phyloP scores from a whole-genome alignment of 2,329 filamentous ascomycete genomes.

The Pseudogymnoascus pannorum region DNA sequence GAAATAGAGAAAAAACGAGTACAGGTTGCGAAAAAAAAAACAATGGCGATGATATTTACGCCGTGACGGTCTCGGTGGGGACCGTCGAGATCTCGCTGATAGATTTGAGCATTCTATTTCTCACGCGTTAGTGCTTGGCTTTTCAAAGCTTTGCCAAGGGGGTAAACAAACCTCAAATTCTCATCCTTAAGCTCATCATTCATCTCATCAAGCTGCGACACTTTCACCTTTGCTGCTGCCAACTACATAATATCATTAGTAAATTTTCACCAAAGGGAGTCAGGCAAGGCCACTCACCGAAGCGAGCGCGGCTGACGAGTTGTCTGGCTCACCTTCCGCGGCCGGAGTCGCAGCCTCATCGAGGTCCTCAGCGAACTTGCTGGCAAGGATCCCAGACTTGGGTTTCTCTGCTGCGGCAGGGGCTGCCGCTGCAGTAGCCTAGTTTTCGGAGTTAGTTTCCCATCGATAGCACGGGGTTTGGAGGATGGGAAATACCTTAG shows the following conservation, averaged over 20 bases:
- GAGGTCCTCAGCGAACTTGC: slow-evolving; percentile 41
- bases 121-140: not conserved
- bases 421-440: slow-evolving; percentile 9
- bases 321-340: slow-evolving; percentile 55
- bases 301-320: slow-evolving; percentile 58
- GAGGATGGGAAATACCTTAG: slow-evolving; percentile 37
- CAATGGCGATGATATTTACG: not conserved
- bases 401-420: slow-evolving; percentile 12
- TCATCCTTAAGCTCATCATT: slow-evolving; percentile 50
- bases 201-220: slow-evolving; percentile 38
- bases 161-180: slow-evolving; percentile 37
- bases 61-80: not conserved
- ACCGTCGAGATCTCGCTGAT: slow-evolving; percentile 24
- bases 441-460: slow-evolving; percentile 9
- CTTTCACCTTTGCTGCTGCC: slow-evolving; percentile 27
- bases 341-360: slow-evolving; percentile 31
- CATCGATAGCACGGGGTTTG: not conserved
- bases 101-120: slow-evolving; percentile 31
- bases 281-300: slow-evolving; percentile 45
- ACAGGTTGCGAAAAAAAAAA: not conserved
- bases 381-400: slow-evolving; percentile 27
- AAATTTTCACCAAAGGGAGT: slow-evolving; percentile 14
- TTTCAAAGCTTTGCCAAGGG: not conserved
- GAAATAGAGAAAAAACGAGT: slow-evolving; percentile 10
- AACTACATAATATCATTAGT: slow-evolving; percentile 20